phyloP scores from a whole-genome alignment of 2,329 filamentous ascomycete genomes.

The Trichoderma arundinaceum region DNA sequence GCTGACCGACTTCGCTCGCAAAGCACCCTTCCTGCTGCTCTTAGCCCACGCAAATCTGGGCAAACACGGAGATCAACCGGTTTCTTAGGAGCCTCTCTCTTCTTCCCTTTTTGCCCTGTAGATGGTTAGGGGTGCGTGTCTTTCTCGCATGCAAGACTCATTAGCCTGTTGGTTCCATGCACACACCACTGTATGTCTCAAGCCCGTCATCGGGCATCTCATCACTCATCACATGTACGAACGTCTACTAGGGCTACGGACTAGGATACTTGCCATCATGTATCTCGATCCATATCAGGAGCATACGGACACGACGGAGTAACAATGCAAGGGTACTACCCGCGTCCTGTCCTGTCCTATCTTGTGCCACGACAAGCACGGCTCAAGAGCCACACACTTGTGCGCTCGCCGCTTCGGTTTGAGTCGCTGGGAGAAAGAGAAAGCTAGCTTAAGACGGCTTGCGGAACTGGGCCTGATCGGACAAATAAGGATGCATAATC shows the following conservation, averaged over 20 bases:
- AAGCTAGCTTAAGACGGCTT: neutral
- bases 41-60: slow-evolving; percentile 2
- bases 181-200: slow-evolving; percentile 6
- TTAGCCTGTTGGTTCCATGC: slow-evolving; percentile 6
- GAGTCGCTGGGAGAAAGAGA: slow-evolving; percentile 5
- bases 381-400: slow-evolving; percentile 6
- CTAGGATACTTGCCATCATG: neutral
- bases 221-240: neutral
- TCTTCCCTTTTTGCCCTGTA: neutral
- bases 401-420: slow-evolving; percentile 13
- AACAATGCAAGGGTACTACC: slow-evolving; percentile 1
- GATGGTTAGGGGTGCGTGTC: slow-evolving; percentile 7
- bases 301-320: neutral
- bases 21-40: neutral
- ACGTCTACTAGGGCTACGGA: neutral
- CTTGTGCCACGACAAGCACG: slow-evolving; percentile 7
- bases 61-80: slow-evolving; percentile 17
- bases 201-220: neutral
- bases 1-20: neutral
- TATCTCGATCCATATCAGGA: slow-evolving; percentile 1
- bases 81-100: neutral
- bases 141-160: slow-evolving; percentile 12
- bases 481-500: neutral
- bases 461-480: neutral
- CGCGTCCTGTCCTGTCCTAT: neutral